Evolutionary conservation across 257 asterid genomes (phyloP), one percentile per base, ranked within the genome.

Genomic region (Solanum medicagineum): DNA sequence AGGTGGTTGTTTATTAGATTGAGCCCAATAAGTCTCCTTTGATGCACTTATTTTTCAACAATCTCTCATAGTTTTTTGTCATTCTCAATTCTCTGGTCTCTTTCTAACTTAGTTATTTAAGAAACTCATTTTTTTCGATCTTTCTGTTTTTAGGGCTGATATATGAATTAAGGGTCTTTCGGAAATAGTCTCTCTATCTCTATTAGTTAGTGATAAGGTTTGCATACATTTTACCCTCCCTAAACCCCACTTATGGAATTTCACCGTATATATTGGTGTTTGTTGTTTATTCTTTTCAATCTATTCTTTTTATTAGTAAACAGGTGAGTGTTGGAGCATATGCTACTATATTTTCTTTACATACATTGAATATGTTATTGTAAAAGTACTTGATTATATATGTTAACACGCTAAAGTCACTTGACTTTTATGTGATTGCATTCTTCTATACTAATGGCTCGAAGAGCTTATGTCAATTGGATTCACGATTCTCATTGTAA

Each of bases 1-100:
- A 36, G 40, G 40, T 56, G 56, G 81, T 81, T 84, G 7, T 83
- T 83, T 45, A 87, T 86, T 47, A 55, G 14, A 83, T 85, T 65
- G 73, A 65, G 73, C 93, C 53, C 88, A 88, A 66, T 94, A 90
- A 81, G 47, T 11, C 70, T 13, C 70, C 47, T 87, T 49, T 53
- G 3, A 85, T 10, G n/a, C 29, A 6, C 68, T 53, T 8, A 3
- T 59, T 13, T 57, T 57, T 57, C 65, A 57, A 19, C 65, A 57
- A 57, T 57, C 6, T 57, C 65, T 20, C 14, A 57, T 57, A 20
- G 65, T 57, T 20, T 57, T 57, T 57, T 22, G 26, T 57, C 24
- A 57, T 8, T 57, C 26, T 60, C 8, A 10, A 11, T 62, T 62
- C 4, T 62, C 36, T 62, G 69, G 36, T 62, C 40, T 22, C 16